phyloP scores from a whole-genome alignment of 139 green algal genomes.

The Coccomyxa sp. region DNA sequence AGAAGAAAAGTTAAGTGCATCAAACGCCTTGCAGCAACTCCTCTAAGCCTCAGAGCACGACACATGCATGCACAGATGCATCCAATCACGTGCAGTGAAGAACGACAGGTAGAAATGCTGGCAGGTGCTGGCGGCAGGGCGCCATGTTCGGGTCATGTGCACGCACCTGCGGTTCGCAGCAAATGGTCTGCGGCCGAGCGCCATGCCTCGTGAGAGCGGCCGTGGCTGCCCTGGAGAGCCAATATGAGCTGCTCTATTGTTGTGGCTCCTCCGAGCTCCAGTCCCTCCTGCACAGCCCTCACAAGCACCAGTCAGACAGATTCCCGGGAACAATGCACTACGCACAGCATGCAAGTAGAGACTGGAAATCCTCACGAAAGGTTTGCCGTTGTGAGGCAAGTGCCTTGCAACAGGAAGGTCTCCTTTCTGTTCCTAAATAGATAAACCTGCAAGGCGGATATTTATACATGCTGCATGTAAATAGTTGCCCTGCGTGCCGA shows the following conservation, averaged over 20 bases:
- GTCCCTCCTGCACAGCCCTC: background rate
- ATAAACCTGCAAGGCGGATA: no score
- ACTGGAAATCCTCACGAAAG: background rate
- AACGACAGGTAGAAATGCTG: no score
- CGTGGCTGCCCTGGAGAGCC: background rate
- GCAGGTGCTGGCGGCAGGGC: no score
- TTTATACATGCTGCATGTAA: no score
- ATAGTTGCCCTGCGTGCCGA: no score
- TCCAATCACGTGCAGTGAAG: background rate
- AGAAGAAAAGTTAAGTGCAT: no score
- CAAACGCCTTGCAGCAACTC: no score
- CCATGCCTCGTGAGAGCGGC: background rate
- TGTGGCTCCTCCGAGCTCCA: conserved; percentile 29
- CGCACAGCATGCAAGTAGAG: background rate
- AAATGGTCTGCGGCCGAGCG: conserved; percentile 36
- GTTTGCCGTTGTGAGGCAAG: background rate
- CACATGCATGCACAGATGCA: background rate
- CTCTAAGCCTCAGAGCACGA: background rate
- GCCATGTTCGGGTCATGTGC: no score
- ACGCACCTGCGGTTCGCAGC: conserved; percentile 43
- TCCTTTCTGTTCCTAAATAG: background rate
- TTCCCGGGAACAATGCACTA: background rate
- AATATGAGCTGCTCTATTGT: conserved; percentile 33
- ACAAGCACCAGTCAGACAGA: no score
- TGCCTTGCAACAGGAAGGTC: background rate